Evolutionary conservation across 495 filamentous ascomycete species (phyloP), one percentile per base, ranked within the genome.

Genomic region (Penicillium taxi): DNA sequence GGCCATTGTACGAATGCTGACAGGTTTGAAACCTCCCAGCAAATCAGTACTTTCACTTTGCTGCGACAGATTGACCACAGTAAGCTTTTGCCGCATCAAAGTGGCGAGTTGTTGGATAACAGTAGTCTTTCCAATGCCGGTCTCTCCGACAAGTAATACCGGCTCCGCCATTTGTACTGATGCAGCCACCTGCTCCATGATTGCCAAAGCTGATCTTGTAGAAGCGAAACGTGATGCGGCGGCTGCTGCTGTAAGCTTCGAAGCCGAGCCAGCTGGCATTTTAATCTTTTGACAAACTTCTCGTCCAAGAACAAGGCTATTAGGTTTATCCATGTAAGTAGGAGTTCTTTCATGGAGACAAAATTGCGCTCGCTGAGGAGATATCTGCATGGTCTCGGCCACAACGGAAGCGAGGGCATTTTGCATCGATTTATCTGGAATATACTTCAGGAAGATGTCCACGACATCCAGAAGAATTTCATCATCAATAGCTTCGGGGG

Each of bases 91-190:
- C 0, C 89, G 81, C 19, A 93, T 72, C 11, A 81, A 66, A 20
- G 82, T 77, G 3, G 93, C 88, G 39, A 99, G 67, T 47, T 95
- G 87, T 53, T 99, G 93, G 28, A 99, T 78, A 9, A 90, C 80
- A 1, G 89, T 89, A 2, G 93, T 99, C 61, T 99, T 99, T 50
- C 93, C 93, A 32, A 91, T 94, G 62, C 93, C 93, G 2, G 93
- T 99, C 63, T 99, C 93, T 44, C 93, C 93, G 24, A 99, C 91
- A 33, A 99, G 76, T 18, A 99, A 63, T 6, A 94, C 74, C 2
- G 93, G 91, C 52, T 99, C 93, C 3, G 77, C 73, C 57, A 88
- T 78, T 39, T 82, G 76, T 9, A 96, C 74, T 1, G 88, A 80
- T 19, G 82, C 79, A 4, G 82, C 80, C 40, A 95, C 81, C 55